Evolutionary conservation across 2,329 filamentous ascomycete species (phyloP).

Genomic region (Coniochaeta prunicola): DNA sequence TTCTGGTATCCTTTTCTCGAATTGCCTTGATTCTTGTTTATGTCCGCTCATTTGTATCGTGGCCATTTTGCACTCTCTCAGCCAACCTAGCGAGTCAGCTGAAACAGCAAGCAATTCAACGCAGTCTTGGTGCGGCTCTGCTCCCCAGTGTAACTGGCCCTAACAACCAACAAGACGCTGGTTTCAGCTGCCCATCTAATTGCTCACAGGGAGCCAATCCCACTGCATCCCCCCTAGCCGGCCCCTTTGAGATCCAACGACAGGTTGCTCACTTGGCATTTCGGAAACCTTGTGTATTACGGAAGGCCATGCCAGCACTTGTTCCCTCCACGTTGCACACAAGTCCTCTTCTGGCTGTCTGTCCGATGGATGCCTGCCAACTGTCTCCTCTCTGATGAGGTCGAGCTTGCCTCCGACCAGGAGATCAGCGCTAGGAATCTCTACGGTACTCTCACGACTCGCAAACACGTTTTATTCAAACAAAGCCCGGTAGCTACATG

Average conservation of each 20-base stretch:
- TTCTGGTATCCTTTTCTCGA: background rate
- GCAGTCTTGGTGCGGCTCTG: background rate
- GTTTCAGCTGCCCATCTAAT: conserved; percentile 1
- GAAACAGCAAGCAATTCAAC: background rate
- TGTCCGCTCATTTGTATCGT: background rate
- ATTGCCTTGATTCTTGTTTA: background rate
- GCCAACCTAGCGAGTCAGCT: background rate
- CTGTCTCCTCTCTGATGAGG: background rate
- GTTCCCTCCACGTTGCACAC: background rate
- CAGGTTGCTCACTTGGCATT: conserved; percentile 1
- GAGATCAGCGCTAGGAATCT: background rate
- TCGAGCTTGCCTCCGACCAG: background rate
- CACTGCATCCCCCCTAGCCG: background rate
- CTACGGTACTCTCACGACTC: no score
- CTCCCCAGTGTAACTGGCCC: background rate
- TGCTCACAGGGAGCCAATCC: background rate
- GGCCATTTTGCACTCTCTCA: background rate
- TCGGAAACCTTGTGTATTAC: background rate
- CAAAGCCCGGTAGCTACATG: no score
- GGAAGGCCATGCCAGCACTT: background rate
- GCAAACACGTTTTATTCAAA: background rate
- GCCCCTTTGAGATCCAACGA: background rate
- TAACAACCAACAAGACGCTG: background rate
- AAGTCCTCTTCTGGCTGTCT: background rate
- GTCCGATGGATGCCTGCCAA: background rate